Percentiles rank a stretch among this genome's conserved stretches.
phyloP scores from a whole-genome alignment of 129 eudicot genomes.

The Centaurea solstitialis region DNA sequence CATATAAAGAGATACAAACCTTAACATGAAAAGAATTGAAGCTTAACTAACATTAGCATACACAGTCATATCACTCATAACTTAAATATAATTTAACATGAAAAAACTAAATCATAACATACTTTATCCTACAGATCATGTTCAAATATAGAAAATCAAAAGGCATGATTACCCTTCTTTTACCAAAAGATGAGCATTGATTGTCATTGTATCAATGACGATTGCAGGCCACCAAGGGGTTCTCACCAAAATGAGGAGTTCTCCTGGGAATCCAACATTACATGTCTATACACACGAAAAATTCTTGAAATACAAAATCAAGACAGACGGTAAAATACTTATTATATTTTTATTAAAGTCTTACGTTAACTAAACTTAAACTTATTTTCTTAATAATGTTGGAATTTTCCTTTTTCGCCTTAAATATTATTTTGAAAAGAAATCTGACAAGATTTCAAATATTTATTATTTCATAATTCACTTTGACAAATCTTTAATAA shows the following conservation, averaged over 20 bases:
- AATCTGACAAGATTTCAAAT: background rate
- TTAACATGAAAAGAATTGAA: no score
- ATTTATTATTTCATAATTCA: background rate
- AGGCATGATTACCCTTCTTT: background rate
- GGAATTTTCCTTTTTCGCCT: background rate
- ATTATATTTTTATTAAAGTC: background rate
- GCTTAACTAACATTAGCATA: no score
- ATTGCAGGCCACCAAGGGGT: background rate
- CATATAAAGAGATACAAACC: no score
- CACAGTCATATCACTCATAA: no score
- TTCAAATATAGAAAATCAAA: background rate
- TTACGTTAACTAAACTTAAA: background rate
- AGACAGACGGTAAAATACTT: background rate
- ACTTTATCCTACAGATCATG: background rate
- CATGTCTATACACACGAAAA: background rate
- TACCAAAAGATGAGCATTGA: background rate
- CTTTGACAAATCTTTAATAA: background rate
- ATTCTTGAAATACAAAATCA: background rate
- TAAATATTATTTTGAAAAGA: no score
- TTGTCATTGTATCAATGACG: background rate
- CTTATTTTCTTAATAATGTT: background rate
- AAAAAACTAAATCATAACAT: background rate
- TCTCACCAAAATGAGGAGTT: background rate
- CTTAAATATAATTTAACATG: background rate
- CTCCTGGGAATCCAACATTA: background rate